Percentiles rank a stretch among this genome's conserved stretches.
phyloP scores from a whole-genome alignment of 1,139 yeast species.

The Tardiomyces blankii region DNA sequence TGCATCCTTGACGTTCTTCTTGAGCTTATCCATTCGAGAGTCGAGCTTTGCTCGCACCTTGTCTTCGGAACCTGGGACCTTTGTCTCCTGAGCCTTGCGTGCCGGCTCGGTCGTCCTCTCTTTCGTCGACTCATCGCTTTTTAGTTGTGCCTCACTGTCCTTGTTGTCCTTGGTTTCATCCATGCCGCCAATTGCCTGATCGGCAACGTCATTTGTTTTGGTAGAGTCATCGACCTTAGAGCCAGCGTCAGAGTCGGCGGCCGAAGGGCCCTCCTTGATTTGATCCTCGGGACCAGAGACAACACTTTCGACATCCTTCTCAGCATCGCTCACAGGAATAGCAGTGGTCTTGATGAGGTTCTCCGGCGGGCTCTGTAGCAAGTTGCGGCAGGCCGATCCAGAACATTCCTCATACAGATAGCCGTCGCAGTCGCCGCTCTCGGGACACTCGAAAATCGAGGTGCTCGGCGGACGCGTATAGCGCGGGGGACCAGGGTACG shows the following conservation, averaged over 20 bases:
- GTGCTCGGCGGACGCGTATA: neutral
- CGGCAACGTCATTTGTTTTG: neutral
- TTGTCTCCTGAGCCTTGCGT: neutral
- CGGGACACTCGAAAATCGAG: neutral
- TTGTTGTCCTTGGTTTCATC: too few species aligned
- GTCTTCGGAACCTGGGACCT: neutral
- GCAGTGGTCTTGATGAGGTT: neutral
- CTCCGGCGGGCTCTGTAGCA: neutral
- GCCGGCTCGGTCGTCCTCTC: neutral
- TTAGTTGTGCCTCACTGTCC: too few species aligned
- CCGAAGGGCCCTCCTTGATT: too few species aligned
- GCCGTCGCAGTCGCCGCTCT: neutral
- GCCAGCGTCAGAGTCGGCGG: neutral
- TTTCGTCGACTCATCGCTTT: neutral
- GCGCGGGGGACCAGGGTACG: neutral
- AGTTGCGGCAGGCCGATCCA: neutral
- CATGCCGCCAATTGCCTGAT: too few species aligned
- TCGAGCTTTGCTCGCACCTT: neutral
- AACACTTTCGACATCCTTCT: neutral
- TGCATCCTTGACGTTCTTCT: neutral
- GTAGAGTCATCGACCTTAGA: too few species aligned
- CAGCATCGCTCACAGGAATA: neutral
- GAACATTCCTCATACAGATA: neutral
- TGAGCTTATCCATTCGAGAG: neutral
- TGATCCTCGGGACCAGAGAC: too few species aligned